Evolutionary conservation across 352 stramenopile genomes (phyloP), one percentile per base, ranked within the genome.

Genomic region (Pythium vanterpoolii): DNA sequence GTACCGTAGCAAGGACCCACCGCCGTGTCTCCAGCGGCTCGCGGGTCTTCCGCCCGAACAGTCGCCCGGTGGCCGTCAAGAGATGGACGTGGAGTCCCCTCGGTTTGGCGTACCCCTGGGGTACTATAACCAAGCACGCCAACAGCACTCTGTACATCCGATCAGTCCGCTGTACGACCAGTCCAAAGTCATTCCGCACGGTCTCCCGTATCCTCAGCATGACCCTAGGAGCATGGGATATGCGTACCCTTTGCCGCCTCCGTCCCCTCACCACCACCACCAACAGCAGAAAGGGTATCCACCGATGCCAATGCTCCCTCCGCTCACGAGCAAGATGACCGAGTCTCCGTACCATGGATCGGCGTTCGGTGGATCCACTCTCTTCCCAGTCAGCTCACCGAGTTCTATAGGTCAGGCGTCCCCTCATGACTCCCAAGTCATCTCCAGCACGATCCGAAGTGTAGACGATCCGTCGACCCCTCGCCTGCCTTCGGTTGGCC

Each of bases 1-100:
- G 13, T 64, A 64, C 40, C 56, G 56, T 5, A 57, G 47, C 47
- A 64, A 64, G 31, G 56, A 64, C 30, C 56, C 56, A 18, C 56
- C 56, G 30, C 56, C 56, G 39, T 64, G 56, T 34, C 56, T 64
- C 1, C 56, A 64, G 27, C 47, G 56, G 11, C 56, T 64, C 16
- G 47, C 56, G 7, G 47, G 50, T 19, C 21, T 64, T 14, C 56
- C 56, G 27, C 16, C 46, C 1, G 38, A 56, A 31, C 38, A 46
- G 7, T 64, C 56, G 7, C 56, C 56, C 23, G 48, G 57, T 3
- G 56, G 56, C 7, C 47, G 57, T 5, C 47, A 64, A 23, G 56
- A 64, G 14, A 42, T 30, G 47, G 31, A 26, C 27, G n/a, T 57
- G n/a, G 5, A 50, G 0, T 64, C 56, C 23, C 56, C 56, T 26